Base-by-base conservation (phyloP, 495 filamentous ascomycete genomes). In the Haplographium delicatum region DNA sequence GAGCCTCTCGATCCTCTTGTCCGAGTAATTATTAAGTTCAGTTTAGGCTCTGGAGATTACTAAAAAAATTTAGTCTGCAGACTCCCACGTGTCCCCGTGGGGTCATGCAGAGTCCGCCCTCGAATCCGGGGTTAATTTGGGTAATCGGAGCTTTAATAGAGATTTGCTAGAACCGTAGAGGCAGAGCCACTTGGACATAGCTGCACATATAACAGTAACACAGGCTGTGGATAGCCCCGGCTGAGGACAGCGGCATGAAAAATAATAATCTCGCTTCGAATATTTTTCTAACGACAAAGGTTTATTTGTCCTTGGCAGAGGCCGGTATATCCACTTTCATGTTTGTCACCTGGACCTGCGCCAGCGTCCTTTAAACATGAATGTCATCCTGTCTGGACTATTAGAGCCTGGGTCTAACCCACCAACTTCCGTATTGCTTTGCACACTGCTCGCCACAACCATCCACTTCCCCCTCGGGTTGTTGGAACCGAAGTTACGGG, bases 101-200 rank as follows among this genome's bases (percentile, higher is more conserved):
- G 57, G 54, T 59, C 19, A 59, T 53, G 55, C 47, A 55, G 57
- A 50, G 53, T 61, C 44, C 61, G 60, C 48, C 54, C 51, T 60
- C 43, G 56, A 66, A 62, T 63, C 60, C 55, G 64, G 65, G 65
- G 58, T 66, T 65, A 68, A 68, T 68, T 48, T 68, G 65, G 65
- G 59, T 66, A 66, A 68, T 64, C 53, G 53, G 55, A 43, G 53
- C 49, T 51, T 64, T 54, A 28, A 53, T 61, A 50, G 39, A 52
- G 47, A 42, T 54, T 55, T 53, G 33, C 8, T 26, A 56, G 37
- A 54, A 47, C 46, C 35, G 44, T 39, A 33, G 11, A 35, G 24
- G n/a, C n/a, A 18, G 31, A 47, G 44, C 38, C 44, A 42, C 38
- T 39, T 48, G 39, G 46, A 48, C 39, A 9, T 46, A 20, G 56